Evolutionary conservation across 257 asterid genomes (phyloP).

Genomic region (Scutellaria baicalensis): DNA sequence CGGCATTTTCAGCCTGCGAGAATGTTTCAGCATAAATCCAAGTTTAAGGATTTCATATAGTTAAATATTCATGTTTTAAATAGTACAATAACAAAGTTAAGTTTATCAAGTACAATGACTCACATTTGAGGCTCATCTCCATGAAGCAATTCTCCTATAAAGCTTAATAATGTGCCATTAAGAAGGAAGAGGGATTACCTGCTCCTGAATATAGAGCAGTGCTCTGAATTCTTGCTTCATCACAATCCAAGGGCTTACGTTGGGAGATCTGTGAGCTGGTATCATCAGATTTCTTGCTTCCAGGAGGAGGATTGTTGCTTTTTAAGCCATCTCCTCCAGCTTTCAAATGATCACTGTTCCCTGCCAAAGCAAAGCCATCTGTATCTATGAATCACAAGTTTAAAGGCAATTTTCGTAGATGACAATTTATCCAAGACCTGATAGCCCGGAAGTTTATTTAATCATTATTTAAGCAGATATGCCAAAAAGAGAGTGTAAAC

Average conservation of each 20-base stretch:
- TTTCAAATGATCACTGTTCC: constrained; percentile 33
- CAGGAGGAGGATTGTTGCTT: constrained; percentile 46
- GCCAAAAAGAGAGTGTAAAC: neutral
- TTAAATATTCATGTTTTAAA: neutral
- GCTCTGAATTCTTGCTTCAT: constrained; percentile 69
- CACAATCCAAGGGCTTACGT: constrained; percentile 57
- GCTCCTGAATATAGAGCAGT: constrained; percentile 57
- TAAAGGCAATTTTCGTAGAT: neutral
- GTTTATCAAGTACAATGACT: neutral
- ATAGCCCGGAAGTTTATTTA: neutral
- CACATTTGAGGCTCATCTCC: constrained; percentile 3
- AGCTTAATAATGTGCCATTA: constrained; percentile 14
- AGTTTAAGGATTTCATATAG: neutral
- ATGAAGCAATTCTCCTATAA: constrained; percentile 11
- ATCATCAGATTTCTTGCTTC: constrained; percentile 41
- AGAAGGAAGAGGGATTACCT: constrained; percentile 24
- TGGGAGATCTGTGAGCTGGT: constrained; percentile 38
- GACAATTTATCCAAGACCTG: neutral
- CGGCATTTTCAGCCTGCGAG: constrained; percentile 50
- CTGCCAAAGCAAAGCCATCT: constrained; percentile 18
- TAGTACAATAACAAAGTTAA: neutral
- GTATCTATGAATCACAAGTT: constrained; percentile 1
- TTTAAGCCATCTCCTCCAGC: constrained; percentile 58
- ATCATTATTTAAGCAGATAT: neutral
- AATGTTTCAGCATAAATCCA: constrained; percentile 10